Percentiles rank a stretch among this genome's conserved stretches.
Conservation (phyloP, 2,329 filamentous ascomycete species). For the Xylariaceae sp. region DNA sequence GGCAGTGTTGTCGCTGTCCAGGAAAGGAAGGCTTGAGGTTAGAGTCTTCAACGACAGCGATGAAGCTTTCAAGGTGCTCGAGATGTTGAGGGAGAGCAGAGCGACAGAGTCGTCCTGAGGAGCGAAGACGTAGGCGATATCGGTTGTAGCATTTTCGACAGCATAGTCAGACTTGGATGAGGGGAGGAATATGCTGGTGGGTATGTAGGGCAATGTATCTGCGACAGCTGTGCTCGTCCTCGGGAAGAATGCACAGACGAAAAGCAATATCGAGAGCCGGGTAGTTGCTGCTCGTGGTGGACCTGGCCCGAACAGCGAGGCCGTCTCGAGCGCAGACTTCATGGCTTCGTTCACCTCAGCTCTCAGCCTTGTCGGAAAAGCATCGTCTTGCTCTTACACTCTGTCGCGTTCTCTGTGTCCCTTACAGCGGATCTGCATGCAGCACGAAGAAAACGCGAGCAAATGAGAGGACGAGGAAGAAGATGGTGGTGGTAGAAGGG, state of each 20-base stretch:
- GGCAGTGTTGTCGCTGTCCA: constrained; percentile 46
- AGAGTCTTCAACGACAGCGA: constrained; percentile 43
- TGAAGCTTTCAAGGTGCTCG: constrained; percentile 47
- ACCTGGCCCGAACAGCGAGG: constrained; percentile 16
- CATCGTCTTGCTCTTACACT: constrained; percentile 16
- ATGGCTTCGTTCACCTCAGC: constrained; percentile 17
- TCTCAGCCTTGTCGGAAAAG: constrained; percentile 15
- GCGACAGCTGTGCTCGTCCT: constrained; percentile 26
- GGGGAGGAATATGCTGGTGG: constrained; percentile 65
- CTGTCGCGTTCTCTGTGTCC: background rate
- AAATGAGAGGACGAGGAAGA: constrained; percentile 7
- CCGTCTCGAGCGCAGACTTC: constrained; percentile 21
- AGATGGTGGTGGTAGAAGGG: background rate
- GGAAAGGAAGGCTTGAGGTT: constrained; percentile 58
- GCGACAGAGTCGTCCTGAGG: constrained; percentile 45
- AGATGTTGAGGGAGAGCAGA: constrained; percentile 64
- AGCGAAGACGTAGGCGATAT: constrained; percentile 67
- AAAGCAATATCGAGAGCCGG: constrained; percentile 17
- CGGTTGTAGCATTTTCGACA: constrained; percentile 28
- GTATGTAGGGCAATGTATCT: constrained; percentile 66
- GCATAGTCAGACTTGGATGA: constrained; percentile 37
- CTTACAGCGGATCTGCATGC: constrained; percentile 8
- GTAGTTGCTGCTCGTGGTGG: constrained; percentile 17
- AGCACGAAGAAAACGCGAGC: constrained; percentile 3
- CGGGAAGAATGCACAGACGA: constrained; percentile 11